phyloP scores from a whole-genome alignment of 371 early-diverging fungal genomes.

The Mortierella sp. region DNA sequence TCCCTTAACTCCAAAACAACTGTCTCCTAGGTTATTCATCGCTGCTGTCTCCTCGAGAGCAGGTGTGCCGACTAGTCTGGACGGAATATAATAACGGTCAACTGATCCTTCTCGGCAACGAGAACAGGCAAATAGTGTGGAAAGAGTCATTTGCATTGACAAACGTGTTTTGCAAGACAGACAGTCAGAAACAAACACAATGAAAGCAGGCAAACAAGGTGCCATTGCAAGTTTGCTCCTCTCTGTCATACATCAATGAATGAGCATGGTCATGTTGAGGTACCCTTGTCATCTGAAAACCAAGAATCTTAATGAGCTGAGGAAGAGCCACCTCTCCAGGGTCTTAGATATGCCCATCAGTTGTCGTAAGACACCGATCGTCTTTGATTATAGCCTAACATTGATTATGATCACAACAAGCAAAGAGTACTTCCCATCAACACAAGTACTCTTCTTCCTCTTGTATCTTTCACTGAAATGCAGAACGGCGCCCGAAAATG shows the following conservation, averaged over 20 bases:
- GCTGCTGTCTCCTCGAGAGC: not conserved
- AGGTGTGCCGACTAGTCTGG: not conserved
- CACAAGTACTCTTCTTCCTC: not conserved
- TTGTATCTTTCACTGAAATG: not conserved
- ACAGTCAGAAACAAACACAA: not conserved
- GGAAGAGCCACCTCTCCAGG: not conserved
- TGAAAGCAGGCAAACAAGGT: not conserved
- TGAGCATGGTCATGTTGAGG: not conserved
- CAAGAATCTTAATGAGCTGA: not conserved
- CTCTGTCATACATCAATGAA: too few relatives aligned
- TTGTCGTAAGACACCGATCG: not conserved
- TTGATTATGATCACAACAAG: not conserved
- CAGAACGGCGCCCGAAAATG: constrained; percentile 12
- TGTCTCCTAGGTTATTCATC: not conserved
- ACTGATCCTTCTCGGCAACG: not conserved
- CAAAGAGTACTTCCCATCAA: not conserved
- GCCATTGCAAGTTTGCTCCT: not conserved
- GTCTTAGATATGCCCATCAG: not conserved
- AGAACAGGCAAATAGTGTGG: not conserved
- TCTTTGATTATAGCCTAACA: not conserved
- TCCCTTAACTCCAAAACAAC: not conserved
- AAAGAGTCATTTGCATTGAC: not conserved
- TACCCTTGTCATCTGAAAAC: not conserved
- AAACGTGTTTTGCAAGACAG: not conserved
- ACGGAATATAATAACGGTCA: not conserved